Evolutionary conservation across 1,284 basidiomycete genomes (phyloP).

Genomic region (Taiwanofungus camphoratus): DNA sequence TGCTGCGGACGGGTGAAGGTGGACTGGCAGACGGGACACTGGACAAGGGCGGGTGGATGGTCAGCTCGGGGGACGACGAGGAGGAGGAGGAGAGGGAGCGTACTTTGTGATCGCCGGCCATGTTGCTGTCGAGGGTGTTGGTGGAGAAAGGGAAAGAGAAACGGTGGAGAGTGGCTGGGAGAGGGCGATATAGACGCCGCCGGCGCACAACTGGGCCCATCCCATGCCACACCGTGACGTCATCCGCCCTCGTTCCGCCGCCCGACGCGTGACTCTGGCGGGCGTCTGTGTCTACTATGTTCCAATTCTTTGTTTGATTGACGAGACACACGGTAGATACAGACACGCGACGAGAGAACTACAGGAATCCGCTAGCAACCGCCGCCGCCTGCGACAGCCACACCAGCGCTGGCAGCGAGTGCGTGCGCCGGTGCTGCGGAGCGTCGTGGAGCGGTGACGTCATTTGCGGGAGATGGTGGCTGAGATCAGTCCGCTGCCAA

Average conservation of each 20-base stretch:
- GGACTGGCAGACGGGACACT: slow-evolving; percentile 77
- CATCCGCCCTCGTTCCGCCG: no score
- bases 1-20: slow-evolving; percentile 88
- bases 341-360: no score
- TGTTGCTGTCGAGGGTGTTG: slow-evolving; percentile 12
- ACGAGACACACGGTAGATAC: no score
- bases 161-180: not conserved
- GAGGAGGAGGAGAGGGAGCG: slow-evolving; percentile 11
- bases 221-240: no score
- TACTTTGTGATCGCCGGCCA: slow-evolving; percentile 37
- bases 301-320: no score
- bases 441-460: slow-evolving; percentile 10
- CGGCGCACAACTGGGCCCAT: no score
- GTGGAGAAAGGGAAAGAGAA: slow-evolving; percentile 5
- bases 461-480: slow-evolving; percentile 23
- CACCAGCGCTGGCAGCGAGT: no score
- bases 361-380: no score
- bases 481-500: slow-evolving; percentile 22
- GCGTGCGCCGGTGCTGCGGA: not conserved
- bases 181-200: slow-evolving; percentile 2
- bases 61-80: slow-evolving; percentile 9
- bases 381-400: not conserved
- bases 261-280: no score
- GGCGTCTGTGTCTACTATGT: no score
- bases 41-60: slow-evolving; percentile 12